A percentile compares a stretch with the other conserved stretches of the same genome.
Conservation (phyloP, 805 yeast genomes). For the Wilhelminamyces savonicus region DNA sequence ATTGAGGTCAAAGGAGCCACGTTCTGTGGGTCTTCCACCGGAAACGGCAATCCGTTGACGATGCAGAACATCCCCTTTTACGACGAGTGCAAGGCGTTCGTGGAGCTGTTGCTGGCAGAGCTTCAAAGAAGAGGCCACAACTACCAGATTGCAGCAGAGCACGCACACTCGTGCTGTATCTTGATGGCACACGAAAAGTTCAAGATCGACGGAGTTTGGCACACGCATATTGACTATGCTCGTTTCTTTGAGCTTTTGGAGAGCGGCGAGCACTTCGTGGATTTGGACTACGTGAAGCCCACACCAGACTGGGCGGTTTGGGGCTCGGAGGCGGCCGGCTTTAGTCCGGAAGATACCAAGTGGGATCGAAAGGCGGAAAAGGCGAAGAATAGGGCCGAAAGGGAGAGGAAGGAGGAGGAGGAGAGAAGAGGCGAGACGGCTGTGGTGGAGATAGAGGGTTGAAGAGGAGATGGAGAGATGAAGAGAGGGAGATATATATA, state of each 20-base stretch:
- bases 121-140: conserved; percentile 59
- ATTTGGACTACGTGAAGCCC: conserved; percentile 71
- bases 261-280: conserved; percentile 61
- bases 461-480: too few relatives aligned
- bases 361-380: conserved; percentile 60
- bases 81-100: conserved; percentile 81
- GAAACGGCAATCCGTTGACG: conserved; percentile 82
- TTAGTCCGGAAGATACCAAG: conserved; percentile 78
- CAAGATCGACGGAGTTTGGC: conserved; percentile 68
- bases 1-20: conserved; percentile 94
- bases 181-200: conserved; percentile 73
- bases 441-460: too few relatives aligned
- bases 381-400: conserved; percentile 37
- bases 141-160: conserved; percentile 89
- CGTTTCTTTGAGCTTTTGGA: conserved; percentile 66
- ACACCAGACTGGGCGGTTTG: conserved; percentile 91
- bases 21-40: conserved; percentile 82
- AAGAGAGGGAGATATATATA: too few relatives aligned
- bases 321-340: conserved; percentile 82
- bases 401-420: conserved; percentile 16
- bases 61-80: conserved; percentile 95
- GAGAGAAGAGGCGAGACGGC: too few relatives aligned
- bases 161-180: conserved; percentile 91
- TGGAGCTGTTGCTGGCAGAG: conserved; percentile 53
- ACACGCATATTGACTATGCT: conserved; percentile 81